phyloP scores from a whole-genome alignment of 768 basidiomycete species.

The Polyporus arcularius region DNA sequence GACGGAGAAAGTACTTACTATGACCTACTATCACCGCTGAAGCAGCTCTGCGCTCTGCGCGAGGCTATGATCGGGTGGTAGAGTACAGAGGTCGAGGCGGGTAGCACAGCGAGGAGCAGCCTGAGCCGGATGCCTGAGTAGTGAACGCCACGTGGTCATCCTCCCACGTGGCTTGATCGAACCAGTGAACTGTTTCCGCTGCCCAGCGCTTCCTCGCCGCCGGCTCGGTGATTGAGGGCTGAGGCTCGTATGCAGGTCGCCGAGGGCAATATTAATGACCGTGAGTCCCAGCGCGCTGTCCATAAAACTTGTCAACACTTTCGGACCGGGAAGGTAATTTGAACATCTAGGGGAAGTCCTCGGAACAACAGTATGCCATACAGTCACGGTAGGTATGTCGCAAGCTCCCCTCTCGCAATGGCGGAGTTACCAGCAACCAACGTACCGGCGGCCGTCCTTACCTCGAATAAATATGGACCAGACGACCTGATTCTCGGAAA shows the following conservation, averaged over 20 bases:
- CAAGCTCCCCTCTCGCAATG: not conserved
- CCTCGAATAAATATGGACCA: too few species aligned
- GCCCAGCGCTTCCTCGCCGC: not conserved
- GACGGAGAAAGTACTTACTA: not conserved
- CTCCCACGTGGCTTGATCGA: slow-evolving; percentile 2
- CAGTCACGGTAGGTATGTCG: too few species aligned
- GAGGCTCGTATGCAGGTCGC: not conserved
- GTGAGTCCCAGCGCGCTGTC: too few species aligned
- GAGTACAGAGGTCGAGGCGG: slow-evolving; percentile 13
- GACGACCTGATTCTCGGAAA: too few species aligned
- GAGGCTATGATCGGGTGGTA: slow-evolving; percentile 12
- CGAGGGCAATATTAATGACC: too few species aligned
- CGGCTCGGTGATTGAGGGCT: not conserved
- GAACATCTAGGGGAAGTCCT: not conserved
- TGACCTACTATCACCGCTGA: too few species aligned
- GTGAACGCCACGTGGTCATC: slow-evolving; percentile 14
- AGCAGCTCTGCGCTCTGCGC: slow-evolving; percentile 26
- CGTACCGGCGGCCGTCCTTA: not conserved
- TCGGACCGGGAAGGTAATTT: not conserved
- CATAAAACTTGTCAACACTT: too few species aligned
- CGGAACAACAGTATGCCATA: too few species aligned
- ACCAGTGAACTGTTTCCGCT: too few species aligned
- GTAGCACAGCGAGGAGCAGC: not conserved
- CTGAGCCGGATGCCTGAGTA: slow-evolving; percentile 7
- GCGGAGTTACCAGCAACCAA: not conserved